Base-by-base conservation (phyloP, 2,329 filamentous ascomycete genomes). In the Fusarium lyarnte region DNA sequence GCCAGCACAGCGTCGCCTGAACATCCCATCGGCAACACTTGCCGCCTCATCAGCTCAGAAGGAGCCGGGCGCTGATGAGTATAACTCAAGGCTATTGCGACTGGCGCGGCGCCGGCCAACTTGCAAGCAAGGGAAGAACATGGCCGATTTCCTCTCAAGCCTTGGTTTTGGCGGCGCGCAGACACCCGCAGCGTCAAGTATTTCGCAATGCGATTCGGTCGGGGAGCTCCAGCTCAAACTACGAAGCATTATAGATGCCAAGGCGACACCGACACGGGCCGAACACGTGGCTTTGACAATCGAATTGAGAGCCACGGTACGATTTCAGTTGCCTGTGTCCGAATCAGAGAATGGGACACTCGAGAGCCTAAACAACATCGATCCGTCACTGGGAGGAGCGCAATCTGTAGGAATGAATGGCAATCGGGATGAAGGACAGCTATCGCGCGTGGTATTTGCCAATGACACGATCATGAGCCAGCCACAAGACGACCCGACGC, bases 221-320 rank as follows among this genome's bases (percentile, higher is more conserved):
- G 83, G 85, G 23, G 86, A 89, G 33, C 78, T 90, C 11, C 82
- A 85, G 69, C 72, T 74, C 27, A 83, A 83, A n/a, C 78, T 90
- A 29, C 81, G 81, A 41, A 74, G 77, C 12, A 67, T 83, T 1
- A 77, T 89, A 49, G 76, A 79, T 10, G 76, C 79, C 23, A 88
- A 85, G 67, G 81, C 82, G 23, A 84, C 84, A 8, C 80, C 83
- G 16, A 86, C 82, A 25, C 85, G 85, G 52, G 87, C 86, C 43
- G 83, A 88, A 58, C 86, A 87, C 70, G 78, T 88, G 16, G 82
- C 84, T 12, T 77, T 81, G 23, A 85, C 81, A 4, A 82, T 88
- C 57, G 85, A 87, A 68, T 76, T 90, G 33, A 81, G 83, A 2
- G 78, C 84, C 2, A 81, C 83, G 12, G 81, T 84, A 8, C 79